Percentiles rank a stretch among this genome's conserved stretches.
Conservation (phyloP, 2,329 filamentous ascomycete species). For the Zymoseptoria pseudotritici region DNA sequence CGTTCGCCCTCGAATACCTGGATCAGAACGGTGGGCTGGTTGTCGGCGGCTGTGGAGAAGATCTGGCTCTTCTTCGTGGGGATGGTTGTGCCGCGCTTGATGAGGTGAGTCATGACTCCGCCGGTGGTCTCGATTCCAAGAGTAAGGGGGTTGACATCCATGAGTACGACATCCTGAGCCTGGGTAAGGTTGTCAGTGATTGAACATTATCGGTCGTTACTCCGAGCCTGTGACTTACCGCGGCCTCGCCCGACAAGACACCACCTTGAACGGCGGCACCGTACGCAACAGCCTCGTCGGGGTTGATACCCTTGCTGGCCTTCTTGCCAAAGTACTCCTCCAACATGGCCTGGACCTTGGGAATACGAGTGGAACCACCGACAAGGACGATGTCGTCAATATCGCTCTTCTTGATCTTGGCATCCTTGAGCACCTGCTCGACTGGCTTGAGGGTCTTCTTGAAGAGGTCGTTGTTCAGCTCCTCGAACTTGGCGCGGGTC, state of each 20-base stretch:
- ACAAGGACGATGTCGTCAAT: constrained; percentile 96
- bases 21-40: constrained; percentile 97
- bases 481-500: constrained; percentile 98
- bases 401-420: constrained; percentile 92
- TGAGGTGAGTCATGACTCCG: constrained; percentile 94
- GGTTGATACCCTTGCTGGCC: constrained; percentile 98
- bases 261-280: constrained; percentile 96
- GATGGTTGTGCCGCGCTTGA: constrained; percentile 98
- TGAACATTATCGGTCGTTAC: background rate
- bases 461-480: constrained; percentile 98
- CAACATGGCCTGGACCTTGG: constrained; percentile 89
- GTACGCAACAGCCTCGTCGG: constrained; percentile 96
- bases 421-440: constrained; percentile 96
- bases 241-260: constrained; percentile 83
- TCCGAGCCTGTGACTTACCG: constrained; percentile 12
- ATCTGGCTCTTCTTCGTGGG: constrained; percentile 99
- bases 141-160: constrained; percentile 92
- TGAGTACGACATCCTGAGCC: constrained; percentile 88
- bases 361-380: constrained; percentile 97
- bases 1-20: constrained; percentile 99
- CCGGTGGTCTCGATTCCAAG: constrained; percentile 98
- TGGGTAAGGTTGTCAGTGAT: constrained; percentile 31
- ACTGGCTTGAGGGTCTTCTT: constrained; percentile 99
- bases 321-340: constrained; percentile 98
- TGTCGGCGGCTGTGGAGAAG: constrained; percentile 95